phyloP scores from a whole-genome alignment of 441 rosid species.

The Brassica hybrid region DNA sequence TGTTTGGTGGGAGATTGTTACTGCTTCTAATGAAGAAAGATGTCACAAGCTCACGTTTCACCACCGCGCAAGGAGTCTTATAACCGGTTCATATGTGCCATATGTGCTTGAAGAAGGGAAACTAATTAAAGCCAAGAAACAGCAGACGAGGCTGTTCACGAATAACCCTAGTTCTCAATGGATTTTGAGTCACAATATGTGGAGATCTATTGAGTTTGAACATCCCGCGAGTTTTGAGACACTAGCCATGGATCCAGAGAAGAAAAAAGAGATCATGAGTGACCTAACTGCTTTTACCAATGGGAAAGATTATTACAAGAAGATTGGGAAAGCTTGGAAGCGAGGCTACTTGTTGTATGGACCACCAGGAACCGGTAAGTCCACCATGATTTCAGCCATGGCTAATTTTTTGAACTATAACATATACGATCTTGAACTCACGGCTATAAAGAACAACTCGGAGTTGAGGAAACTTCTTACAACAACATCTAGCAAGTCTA shows the following conservation, averaged over 20 bases:
- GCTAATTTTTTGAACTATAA: slow-evolving; percentile 72
- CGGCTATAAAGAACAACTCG: slow-evolving; percentile 70
- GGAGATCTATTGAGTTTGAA: slow-evolving; percentile 81
- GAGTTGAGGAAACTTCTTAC: slow-evolving; percentile 75
- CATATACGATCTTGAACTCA: slow-evolving; percentile 75
- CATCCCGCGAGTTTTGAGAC: slow-evolving; percentile 69
- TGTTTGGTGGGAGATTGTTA: slow-evolving; percentile 48
- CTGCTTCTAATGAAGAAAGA: slow-evolving; percentile 8
- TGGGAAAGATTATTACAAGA: slow-evolving; percentile 68
- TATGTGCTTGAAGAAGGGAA: slow-evolving; percentile 49
- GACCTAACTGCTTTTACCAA: slow-evolving; percentile 61
- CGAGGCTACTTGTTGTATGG: slow-evolving; percentile 75
- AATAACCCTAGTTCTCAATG: slow-evolving; percentile 43
- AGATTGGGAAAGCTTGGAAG: slow-evolving; percentile 82
- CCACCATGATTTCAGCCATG: slow-evolving; percentile 86
- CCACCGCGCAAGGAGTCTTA: slow-evolving; percentile 30
- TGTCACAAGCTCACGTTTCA: slow-evolving; percentile 50
- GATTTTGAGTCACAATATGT: slow-evolving; percentile 54
- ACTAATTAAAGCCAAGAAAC: slow-evolving; percentile 38
- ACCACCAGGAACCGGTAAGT: slow-evolving; percentile 82
- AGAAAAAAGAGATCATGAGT: slow-evolving; percentile 66
- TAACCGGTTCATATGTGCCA: slow-evolving; percentile 29
- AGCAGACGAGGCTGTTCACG: slow-evolving; percentile 46
- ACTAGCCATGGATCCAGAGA: slow-evolving; percentile 68
- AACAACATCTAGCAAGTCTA: slow-evolving; percentile 64